Evolutionary conservation across 495 filamentous ascomycete species (phyloP), one percentile per base, ranked within the genome.

Genomic region (Pseudevernia furfuracea): DNA sequence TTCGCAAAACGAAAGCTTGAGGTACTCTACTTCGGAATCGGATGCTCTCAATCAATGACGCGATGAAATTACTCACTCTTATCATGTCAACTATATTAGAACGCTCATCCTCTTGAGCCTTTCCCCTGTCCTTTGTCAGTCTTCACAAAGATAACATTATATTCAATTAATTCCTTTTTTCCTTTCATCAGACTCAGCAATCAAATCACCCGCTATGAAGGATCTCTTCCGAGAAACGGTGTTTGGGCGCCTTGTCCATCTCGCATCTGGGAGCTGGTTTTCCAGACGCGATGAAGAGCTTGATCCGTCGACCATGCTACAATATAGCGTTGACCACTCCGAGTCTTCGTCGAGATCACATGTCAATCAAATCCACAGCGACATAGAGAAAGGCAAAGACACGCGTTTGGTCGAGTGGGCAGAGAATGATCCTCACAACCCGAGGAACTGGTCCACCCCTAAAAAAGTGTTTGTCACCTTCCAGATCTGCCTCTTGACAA

Each of bases 391-490:
- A 34, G 52, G 52, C 30, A 17, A 15, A 8, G 52, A 55, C 10
- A 5, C 34, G 4, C 30, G 12, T 8, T 17, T 55, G 1, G 52
- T 55, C 17, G 30, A 19, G 5, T 55, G 52, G 52, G 28, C 28
- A 5, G 15, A 8, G 5, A n/a, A 55, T 21, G 52, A 55, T 21
- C 52, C 52, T 3, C 34, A 77, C 69, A 80, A 77, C 30, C 78
- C 78, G 9, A 58, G 70, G 53, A 78, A 78, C 49, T 80, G 78
- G 78, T 74, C 69, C 4, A 57, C 53, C 0, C 59, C 60, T 39
- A 81, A 80, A 68, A 79, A 77, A 53, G 62, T 74, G 46, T 79
- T 80, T 57, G 77, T 81, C 19, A 79, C 76, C 12, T 72, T 69
- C 0, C 76, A 80, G 60, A 74, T 77, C 6, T 77, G 71, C 68